A percentile compares a stretch with the other conserved stretches of the same genome.
Conservation (phyloP, 768 basidiomycete species). For the Leccinum variicolor region DNA sequence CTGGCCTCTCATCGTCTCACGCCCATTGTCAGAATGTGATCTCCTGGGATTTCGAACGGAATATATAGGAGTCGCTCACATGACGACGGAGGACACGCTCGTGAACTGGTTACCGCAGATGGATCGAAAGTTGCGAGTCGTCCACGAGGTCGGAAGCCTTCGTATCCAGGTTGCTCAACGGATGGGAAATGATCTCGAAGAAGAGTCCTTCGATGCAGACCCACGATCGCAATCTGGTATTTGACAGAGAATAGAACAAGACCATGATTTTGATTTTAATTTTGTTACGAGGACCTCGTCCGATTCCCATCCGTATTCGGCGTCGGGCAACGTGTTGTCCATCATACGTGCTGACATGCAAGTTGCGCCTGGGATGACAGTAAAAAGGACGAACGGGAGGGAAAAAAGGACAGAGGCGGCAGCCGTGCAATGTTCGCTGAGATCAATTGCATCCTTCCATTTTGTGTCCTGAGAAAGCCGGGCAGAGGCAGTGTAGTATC, state of each 20-base stretch:
- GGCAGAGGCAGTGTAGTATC: background rate
- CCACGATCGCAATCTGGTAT: slow-evolving; percentile 14
- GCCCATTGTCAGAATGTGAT: background rate
- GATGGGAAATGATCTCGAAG: slow-evolving; percentile 9
- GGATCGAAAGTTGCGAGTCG: background rate
- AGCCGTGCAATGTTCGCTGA: slow-evolving; percentile 4
- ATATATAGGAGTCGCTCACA: background rate
- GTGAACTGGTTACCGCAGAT: background rate
- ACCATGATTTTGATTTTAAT: slow-evolving; percentile 2
- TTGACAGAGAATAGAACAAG: background rate
- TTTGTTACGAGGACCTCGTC: background rate
- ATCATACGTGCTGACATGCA: background rate
- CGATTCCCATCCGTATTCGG: slow-evolving; percentile 3
- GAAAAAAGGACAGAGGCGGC: background rate
- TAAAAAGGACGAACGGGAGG: background rate
- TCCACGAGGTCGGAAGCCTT: background rate
- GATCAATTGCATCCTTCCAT: slow-evolving; percentile 11
- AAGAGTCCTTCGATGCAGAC: background rate
- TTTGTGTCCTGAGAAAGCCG: slow-evolving; percentile 10
- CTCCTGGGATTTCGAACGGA: background rate
- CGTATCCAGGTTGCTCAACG: background rate
- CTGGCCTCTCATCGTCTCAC: slow-evolving; percentile 1
- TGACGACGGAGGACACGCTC: background rate
- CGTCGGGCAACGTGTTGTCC: slow-evolving; percentile 8
- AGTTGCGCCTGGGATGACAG: background rate